Evolutionary conservation across 176 grass and related monocot species (phyloP).

Genomic region (Oryza glumipatula): DNA sequence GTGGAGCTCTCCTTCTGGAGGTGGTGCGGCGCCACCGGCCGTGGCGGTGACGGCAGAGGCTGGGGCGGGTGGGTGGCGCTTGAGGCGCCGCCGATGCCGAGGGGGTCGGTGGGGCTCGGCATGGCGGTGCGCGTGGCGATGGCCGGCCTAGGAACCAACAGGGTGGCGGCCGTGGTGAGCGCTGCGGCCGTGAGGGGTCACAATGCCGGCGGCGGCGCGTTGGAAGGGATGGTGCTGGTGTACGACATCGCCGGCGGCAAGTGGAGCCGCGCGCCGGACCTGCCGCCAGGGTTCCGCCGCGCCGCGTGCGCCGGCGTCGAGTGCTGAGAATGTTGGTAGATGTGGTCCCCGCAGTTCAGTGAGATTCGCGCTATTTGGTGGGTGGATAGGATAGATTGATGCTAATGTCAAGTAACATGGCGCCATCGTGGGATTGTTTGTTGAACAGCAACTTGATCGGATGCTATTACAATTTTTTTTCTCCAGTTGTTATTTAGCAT

Average conservation of each 20-base stretch:
- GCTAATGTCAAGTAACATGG: constrained; percentile 24
- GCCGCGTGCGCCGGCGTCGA: constrained; percentile 60
- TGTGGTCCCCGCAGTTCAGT: background rate
- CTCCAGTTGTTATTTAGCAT: background rate
- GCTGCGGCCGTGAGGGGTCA: constrained; percentile 52
- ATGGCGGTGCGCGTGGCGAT: constrained; percentile 69
- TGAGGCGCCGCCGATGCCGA: constrained; percentile 61
- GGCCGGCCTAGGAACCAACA: constrained; percentile 58
- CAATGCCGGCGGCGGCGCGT: constrained; percentile 7
- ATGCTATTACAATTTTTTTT: background rate
- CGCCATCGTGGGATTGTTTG: background rate
- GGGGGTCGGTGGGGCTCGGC: constrained; percentile 48
- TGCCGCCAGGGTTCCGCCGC: constrained; percentile 58
- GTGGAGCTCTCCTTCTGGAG: constrained; percentile 88
- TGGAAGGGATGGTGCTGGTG: no score
- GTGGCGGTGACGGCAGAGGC: constrained; percentile 4
- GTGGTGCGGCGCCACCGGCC: constrained; percentile 42
- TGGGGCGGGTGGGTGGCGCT: constrained; percentile 60
- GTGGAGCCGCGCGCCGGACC: constrained; percentile 69
- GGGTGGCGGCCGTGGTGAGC: constrained; percentile 64
- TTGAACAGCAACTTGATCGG: background rate
- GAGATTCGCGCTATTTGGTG: background rate
- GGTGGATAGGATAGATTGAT: no score
- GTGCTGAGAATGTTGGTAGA: constrained; percentile 43
- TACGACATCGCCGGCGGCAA: constrained; percentile 72